Conservation (phyloP, 805 yeast species). For the Barnettozyma wickerhamii region DNA sequence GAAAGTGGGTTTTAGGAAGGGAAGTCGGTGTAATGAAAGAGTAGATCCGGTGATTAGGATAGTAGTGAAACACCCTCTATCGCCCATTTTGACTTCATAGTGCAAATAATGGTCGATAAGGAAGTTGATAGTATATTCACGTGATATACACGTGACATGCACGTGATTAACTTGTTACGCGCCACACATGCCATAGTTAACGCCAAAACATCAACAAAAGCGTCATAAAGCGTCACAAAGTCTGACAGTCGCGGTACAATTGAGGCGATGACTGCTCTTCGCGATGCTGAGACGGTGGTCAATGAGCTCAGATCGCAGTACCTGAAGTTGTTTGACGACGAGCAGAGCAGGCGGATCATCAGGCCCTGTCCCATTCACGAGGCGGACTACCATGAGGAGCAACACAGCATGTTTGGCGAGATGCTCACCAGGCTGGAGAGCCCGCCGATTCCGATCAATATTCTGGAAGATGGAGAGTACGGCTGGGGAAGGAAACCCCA, state of each 20-base stretch:
- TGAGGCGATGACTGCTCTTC: constrained; percentile 17
- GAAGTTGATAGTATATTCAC: neutral
- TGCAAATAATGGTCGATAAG: too few species aligned
- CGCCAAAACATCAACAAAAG: neutral
- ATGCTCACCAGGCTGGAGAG: constrained; percentile 19
- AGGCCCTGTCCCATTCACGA: constrained; percentile 15
- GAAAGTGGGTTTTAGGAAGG: neutral
- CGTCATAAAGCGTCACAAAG: too few species aligned
- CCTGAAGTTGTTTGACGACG: constrained; percentile 17
- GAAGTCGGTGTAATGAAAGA: too few species aligned
- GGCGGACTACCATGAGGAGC: constrained; percentile 1
- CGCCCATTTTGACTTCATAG: neutral
- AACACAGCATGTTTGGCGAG: constrained; percentile 6
- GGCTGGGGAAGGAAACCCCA: constrained; percentile 6
- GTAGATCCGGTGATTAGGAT: neutral
- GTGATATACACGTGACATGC: neutral
- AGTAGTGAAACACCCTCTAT: neutral
- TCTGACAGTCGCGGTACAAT: too few species aligned
- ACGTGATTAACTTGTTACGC: neutral
- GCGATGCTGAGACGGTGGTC: constrained; percentile 10
- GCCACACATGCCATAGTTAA: neutral
- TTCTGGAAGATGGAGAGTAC: constrained; percentile 18
- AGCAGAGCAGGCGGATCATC: constrained; percentile 22
- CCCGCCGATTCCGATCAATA: constrained; percentile 29
- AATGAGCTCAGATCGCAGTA: constrained; percentile 22